These are phyloP conservation scores for Plantago lanceolata DNA, from an alignment of 305 asterid species.

Conservation along the genomic window DNA sequence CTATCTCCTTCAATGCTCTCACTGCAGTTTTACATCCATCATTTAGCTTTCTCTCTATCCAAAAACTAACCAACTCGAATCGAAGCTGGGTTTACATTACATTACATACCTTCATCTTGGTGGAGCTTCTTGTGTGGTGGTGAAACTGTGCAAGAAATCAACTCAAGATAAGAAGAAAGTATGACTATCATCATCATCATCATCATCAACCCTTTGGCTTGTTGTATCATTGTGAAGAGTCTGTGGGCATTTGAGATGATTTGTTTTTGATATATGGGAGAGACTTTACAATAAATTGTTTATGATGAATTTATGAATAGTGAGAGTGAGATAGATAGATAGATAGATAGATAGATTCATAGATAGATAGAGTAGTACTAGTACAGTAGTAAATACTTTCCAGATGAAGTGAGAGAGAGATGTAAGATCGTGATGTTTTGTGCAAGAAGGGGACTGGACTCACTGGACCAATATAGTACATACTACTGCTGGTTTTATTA, in stretches of 20 bases:
- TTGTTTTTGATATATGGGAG: no score
- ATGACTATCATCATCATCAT: constrained; percentile 19
- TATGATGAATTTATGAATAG: no score
- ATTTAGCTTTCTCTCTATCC: neutral
- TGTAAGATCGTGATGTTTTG: neutral
- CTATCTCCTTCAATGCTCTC: constrained; percentile 55
- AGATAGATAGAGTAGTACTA: neutral
- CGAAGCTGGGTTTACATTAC: neutral
- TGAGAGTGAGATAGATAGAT: no score
- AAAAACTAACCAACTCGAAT: no score
- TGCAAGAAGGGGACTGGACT: constrained; percentile 19
- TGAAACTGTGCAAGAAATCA: constrained; percentile 30
- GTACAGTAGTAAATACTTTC: neutral
- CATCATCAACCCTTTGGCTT: constrained; percentile 23
- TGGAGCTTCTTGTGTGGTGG: constrained; percentile 34
- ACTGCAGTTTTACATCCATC: constrained; percentile 30
- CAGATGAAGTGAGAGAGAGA: constrained; percentile 10
- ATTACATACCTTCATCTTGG: constrained; percentile 45
- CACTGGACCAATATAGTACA: no score
- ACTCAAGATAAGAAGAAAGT: constrained; percentile 23
- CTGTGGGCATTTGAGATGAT: neutral
- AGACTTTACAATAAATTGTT: no score
- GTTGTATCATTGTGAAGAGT: neutral
- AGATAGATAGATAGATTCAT: no score
- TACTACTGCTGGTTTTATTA: no score